phyloP scores from a whole-genome alignment of 768 basidiomycete species.

The Boletus barrowsii region DNA sequence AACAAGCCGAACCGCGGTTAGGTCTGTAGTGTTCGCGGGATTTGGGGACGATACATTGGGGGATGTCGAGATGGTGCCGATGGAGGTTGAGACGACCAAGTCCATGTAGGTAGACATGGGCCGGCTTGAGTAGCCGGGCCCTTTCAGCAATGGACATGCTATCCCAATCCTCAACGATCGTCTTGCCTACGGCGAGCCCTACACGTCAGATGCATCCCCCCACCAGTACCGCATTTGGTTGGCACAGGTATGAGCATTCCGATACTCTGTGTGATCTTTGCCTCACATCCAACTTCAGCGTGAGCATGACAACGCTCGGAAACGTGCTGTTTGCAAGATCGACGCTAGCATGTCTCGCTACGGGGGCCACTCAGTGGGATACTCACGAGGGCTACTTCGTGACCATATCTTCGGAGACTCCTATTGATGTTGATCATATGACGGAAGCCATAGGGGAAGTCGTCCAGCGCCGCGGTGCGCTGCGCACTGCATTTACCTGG shows the following conservation, averaged over 20 bases:
- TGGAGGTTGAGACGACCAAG: too few species aligned
- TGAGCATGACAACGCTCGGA: slow-evolving; percentile 30
- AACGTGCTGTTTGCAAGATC: slow-evolving; percentile 27
- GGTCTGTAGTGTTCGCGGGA: too few species aligned
- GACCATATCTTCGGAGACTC: slow-evolving; percentile 18
- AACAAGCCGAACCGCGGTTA: background rate
- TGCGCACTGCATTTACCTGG: slow-evolving; percentile 30
- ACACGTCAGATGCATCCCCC: slow-evolving; percentile 27
- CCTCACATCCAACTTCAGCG: slow-evolving; percentile 8
- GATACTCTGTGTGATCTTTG: background rate
- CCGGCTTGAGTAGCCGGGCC: too few species aligned
- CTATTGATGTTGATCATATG: slow-evolving; percentile 29
- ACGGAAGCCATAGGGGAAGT: slow-evolving; percentile 25
- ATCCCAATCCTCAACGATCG: slow-evolving; percentile 30
- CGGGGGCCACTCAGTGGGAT: slow-evolving; percentile 33
- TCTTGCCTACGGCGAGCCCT: slow-evolving; percentile 31
- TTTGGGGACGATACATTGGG: too few species aligned
- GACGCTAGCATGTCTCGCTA: slow-evolving; percentile 31
- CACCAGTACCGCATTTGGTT: slow-evolving; percentile 32
- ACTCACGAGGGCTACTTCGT: slow-evolving; percentile 28
- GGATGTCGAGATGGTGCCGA: too few species aligned
- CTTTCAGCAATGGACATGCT: slow-evolving; percentile 21
- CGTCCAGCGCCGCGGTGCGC: slow-evolving; percentile 29
- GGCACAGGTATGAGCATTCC: slow-evolving; percentile 24
- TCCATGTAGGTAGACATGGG: too few species aligned